phyloP scores from a whole-genome alignment of 2,329 filamentous ascomycete species.

The Exserohilum rostratum region DNA sequence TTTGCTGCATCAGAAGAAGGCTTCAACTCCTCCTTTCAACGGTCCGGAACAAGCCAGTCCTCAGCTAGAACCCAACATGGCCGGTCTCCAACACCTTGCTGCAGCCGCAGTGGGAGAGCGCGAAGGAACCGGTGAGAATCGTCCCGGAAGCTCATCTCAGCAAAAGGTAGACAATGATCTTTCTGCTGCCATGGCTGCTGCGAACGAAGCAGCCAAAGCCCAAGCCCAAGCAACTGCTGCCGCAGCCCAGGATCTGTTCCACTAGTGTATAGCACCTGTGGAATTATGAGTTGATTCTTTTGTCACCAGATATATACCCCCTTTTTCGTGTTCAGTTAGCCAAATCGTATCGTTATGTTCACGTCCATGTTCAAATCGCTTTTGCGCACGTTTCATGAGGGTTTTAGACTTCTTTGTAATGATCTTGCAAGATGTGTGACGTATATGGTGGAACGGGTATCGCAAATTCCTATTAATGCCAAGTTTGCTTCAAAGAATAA shows the following conservation, averaged over 20 bases:
- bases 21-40: conserved; percentile 26
- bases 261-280: neutral
- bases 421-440: too few relatives aligned
- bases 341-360: neutral
- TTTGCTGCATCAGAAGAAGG: conserved; percentile 39
- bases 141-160: conserved; percentile 20
- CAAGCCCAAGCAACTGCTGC: conserved; percentile 44
- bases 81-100: conserved; percentile 47
- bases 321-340: neutral
- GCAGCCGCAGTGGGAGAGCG: conserved; percentile 48
- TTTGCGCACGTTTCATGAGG: too few relatives aligned
- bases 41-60: conserved; percentile 33
- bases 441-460: too few relatives aligned
- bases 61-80: conserved; percentile 45
- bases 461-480: too few relatives aligned
- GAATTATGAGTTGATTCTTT: neutral
- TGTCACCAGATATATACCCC: conserved; percentile 9
- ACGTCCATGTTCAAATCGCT: neutral
- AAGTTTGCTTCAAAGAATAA: too few relatives aligned
- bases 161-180: conserved; percentile 41
- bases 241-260: conserved; percentile 31
- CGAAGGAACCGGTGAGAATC: conserved; percentile 25
- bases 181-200: conserved; percentile 46
- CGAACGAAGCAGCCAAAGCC: conserved; percentile 28
- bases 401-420: too few relatives aligned